Percentiles rank a stretch among this genome's conserved stretches.
Evolutionary conservation across 2,329 filamentous ascomycete species (phyloP).

Genomic region (Claviceps quebecensis): DNA sequence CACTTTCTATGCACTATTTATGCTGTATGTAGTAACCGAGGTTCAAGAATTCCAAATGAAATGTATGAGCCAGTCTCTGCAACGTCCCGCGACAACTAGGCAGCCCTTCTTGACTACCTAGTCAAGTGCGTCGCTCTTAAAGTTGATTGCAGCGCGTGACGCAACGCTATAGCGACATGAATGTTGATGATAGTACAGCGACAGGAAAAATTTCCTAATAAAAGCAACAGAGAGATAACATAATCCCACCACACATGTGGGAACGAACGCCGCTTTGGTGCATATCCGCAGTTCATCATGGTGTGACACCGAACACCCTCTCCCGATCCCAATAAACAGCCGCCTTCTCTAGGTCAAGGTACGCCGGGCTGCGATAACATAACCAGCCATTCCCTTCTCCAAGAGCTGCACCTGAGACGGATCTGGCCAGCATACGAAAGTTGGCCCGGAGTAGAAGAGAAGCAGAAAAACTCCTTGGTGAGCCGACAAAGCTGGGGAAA

Average conservation of each 20-base stretch:
- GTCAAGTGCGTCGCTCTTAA: neutral
- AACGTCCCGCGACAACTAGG: neutral
- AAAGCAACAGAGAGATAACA: neutral
- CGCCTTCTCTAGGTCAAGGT: neutral
- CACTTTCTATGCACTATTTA: neutral
- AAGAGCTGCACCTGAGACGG: neutral
- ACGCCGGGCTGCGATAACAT: neutral
- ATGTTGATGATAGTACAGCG: neutral
- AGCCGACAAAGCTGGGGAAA: neutral
- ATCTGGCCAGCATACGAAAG: neutral
- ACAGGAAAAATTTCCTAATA: neutral
- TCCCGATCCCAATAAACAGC: neutral
- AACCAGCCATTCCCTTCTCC: slow-evolving; percentile 4
- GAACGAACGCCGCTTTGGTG: slow-evolving; percentile 13
- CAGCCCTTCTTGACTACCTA: neutral
- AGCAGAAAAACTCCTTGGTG: neutral
- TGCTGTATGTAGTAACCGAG: neutral
- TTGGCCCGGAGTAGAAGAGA: neutral
- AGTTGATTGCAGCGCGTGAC: neutral
- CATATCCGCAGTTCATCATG: neutral
- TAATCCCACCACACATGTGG: slow-evolving; percentile 1
- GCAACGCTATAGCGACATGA: neutral
- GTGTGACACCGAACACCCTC: slow-evolving; percentile 1
- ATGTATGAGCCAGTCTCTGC: neutral
- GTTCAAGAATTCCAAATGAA: neutral